Percentiles rank a stretch among this genome's conserved stretches.
Evolutionary conservation across 2,329 filamentous ascomycete genomes (phyloP).

Genomic region (Fusarium bactridioides): DNA sequence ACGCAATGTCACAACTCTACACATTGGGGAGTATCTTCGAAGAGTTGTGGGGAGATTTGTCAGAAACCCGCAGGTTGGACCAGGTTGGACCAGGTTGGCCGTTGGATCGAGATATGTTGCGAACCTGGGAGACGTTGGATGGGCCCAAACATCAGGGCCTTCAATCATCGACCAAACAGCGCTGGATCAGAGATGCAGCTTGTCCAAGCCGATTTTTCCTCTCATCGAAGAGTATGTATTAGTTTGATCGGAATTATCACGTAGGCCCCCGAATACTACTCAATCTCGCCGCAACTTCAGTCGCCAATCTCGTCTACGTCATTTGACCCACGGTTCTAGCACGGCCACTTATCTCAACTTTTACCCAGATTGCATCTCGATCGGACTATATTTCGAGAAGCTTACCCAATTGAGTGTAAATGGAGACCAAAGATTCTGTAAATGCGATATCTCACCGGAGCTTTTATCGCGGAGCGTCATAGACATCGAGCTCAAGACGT

Average conservation of each 20-base stretch:
- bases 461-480: conserved; percentile 13
- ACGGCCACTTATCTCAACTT: conserved; percentile 2
- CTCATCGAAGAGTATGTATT: conserved; percentile 20
- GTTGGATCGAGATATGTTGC: conserved; percentile 34
- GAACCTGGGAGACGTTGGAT: conserved; percentile 32
- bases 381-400: neutral
- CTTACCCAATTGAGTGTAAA: conserved; percentile 10
- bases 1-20: conserved; percentile 33
- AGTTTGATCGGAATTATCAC: neutral
- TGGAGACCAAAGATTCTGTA: neutral
- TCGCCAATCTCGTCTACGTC: conserved; percentile 18
- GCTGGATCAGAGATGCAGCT: conserved; percentile 30
- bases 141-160: conserved; percentile 1
- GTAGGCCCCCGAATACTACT: neutral
- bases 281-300: neutral
- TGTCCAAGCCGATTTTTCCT: conserved; percentile 30
- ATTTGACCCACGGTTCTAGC: conserved; percentile 13
- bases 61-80: conserved; percentile 33
- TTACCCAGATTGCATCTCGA: conserved; percentile 10
- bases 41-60: conserved; percentile 37
- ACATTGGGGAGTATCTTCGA: conserved; percentile 32
- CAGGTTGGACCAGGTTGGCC: conserved; percentile 42
- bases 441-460: neutral
- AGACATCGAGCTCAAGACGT: conserved; percentile 16
- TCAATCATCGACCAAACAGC: conserved; percentile 23